phyloP scores from a whole-genome alignment of 208 protist species.

The Crithidia fasciculata region DNA sequence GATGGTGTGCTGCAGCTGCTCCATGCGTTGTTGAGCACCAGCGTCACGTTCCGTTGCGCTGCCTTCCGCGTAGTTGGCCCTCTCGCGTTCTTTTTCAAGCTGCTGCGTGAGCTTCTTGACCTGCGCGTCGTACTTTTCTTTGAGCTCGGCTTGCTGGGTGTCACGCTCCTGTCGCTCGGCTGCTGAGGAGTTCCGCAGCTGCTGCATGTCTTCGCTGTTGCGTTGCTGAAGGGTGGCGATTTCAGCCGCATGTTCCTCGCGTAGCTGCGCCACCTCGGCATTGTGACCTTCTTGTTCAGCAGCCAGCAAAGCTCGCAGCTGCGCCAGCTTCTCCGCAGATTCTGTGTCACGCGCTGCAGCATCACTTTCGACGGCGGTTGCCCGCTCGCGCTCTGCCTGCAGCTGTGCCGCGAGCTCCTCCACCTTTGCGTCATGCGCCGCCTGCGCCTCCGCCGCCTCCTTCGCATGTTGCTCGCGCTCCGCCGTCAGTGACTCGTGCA shows the following conservation, averaged over 20 bases:
- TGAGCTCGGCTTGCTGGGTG: neutral
- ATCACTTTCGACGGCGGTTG: conserved; percentile 15
- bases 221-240: no score
- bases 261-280: neutral
- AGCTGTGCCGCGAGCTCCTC: conserved; percentile 25
- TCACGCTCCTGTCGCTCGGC: neutral
- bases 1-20: neutral
- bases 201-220: no score
- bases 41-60: conserved; percentile 5
- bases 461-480: conserved; percentile 13
- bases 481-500: neutral
- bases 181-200: neutral
- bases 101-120: conserved; percentile 20
- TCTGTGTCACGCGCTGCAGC: conserved; percentile 6
- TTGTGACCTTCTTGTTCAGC: conserved; percentile 14
- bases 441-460: neutral
- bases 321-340: conserved; percentile 13
- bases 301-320: conserved; percentile 2
- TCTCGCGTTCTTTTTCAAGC: conserved; percentile 19
- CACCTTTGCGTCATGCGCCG: conserved; percentile 1
- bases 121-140: neutral
- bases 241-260: conserved; percentile 1
- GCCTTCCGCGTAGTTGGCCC: conserved; percentile 13
- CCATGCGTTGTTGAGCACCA: conserved; percentile 3
- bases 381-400: conserved; percentile 14